Base-by-base conservation (phyloP, 1,284 basidiomycete genomes). In the Leccinum idahoense region DNA sequence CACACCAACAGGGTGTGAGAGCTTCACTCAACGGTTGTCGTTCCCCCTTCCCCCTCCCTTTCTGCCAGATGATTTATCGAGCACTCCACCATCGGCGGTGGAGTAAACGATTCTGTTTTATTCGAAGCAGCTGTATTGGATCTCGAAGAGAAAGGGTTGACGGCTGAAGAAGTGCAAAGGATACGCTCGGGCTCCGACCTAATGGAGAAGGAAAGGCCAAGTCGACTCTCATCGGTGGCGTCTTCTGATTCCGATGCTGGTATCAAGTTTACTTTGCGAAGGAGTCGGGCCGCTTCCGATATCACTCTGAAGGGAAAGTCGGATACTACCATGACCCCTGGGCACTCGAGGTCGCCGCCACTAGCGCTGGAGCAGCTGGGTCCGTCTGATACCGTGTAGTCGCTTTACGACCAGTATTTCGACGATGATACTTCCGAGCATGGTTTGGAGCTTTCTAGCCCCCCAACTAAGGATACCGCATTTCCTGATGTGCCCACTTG, bases 241-340 rank as follows among this genome's bases (percentile, higher is more conserved):
- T 49, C 59, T 53, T 29, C 29, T 18, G 32, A 58, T 49, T 20
- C 41, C 10, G 29, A 39, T 7, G 4, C 23, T 32, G 18, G 49
- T 11, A 51, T 0, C 49, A 58, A 65, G 10, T 64, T 68, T 51
- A 59, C 60, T 11, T 53, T 46, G 20, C 69, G 64, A 64, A 66
- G 75, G 60, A 60, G 49, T 61, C 74, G 72, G 53, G 73, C 74
- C 7, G 66, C 62, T 23, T 76, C 75, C 10, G 72, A 73, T 59
- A 64, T 72, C 54, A 76, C 72, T 54, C 69, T 75, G 58, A 76
- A 67, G 63, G 69, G 65, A 18, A 60, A 35, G 37, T 64, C 66
- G 26, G 54, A 65, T 18, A 64, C 55, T 39, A 26, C 41, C 37
- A 58, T 46, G n/a, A 32, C n/a, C 54, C 63, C 37, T 58, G 60